Evolutionary conservation across 2,329 filamentous ascomycete species (phyloP).

Genomic region (Hypoxylon sp.): DNA sequence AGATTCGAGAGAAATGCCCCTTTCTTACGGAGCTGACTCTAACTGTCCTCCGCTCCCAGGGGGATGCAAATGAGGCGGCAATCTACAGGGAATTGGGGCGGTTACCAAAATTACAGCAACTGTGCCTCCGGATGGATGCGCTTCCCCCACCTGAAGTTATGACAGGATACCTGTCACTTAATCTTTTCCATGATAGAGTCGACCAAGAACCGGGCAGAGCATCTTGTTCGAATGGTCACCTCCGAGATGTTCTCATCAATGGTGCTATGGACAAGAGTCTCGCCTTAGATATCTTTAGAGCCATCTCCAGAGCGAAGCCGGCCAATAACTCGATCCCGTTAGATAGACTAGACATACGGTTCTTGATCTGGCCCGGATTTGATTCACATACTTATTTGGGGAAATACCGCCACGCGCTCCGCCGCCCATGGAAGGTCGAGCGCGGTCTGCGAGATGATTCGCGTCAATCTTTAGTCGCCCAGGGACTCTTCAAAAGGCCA

Average conservation of each 20-base stretch:
- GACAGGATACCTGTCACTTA: neutral
- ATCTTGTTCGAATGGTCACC: conserved; percentile 1
- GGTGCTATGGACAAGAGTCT: conserved; percentile 14
- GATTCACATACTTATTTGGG: neutral
- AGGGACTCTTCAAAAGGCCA: neutral
- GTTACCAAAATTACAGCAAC: conserved; percentile 19
- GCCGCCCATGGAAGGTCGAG: conserved; percentile 16
- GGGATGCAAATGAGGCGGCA: conserved; percentile 2
- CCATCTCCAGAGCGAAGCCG: neutral
- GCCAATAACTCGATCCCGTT: neutral
- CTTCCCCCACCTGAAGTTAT: neutral
- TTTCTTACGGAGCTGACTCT: conserved; percentile 9
- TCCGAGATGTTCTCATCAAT: conserved; percentile 15
- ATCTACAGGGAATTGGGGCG: conserved; percentile 14
- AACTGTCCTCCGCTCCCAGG: conserved; percentile 9
- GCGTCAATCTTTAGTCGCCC: neutral
- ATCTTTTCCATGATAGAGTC: conserved; percentile 1
- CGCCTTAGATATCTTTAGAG: conserved; percentile 16
- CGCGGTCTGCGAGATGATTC: conserved; percentile 6
- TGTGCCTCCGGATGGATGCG: conserved; percentile 5
- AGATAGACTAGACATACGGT: conserved; percentile 1
- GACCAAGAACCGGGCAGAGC: neutral
- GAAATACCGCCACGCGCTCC: conserved; percentile 10
- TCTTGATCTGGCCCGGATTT: neutral
- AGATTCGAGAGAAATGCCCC: conserved; percentile 16